Base-by-base conservation (phyloP, 805 yeast genomes). In the Barnettozyma pratensis region DNA sequence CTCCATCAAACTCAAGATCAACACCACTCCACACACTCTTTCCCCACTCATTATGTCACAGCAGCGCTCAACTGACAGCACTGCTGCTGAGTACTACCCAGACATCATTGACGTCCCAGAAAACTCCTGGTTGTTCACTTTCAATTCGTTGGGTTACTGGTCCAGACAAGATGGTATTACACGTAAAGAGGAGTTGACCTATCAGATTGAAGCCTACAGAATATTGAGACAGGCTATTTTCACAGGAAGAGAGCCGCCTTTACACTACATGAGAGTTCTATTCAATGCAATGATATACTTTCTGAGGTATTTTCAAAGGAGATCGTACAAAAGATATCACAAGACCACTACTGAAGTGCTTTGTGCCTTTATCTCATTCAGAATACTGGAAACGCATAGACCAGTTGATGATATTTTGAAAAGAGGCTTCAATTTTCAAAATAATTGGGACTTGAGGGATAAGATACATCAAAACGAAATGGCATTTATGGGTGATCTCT, bases 51-150 rank as follows among this genome's bases (percentile, higher is more conserved):
- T 31, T 11, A 41, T 41, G 44, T 41, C 38, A 7, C 44, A 26
- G 19, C 35, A n/a, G 10, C 7, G 5, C 3, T 14, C 26, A 11
- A 14, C 27, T 8, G 40, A 10, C 3, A 7, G 10, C 14, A 12
- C 27, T 7, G 12, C 36, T 10, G 32, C 38, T 5, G 54, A 47
- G 27, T 53, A 56, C 32, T 56, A 56, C 54, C 58, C 60, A 2
- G 54, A 46, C 39, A 44, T 41, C 37, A 56, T 58, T 29, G 56
- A 47, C 2, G 42, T 52, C 7, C 49, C 51, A 8, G 38, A 35
- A 12, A 58, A 58, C 38, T 51, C 54, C 32, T 58, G 61, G 61
- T 30, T 56, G 8, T 58, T 58, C 50, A 39, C 57, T 2, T 31
- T 31, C 11, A 32, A 34, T 9, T 27, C 45, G 6, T 19, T 50